A percentile compares a stretch with the other conserved stretches of the same genome.
phyloP scores from a whole-genome alignment of 331 rosid genomes.

The Quercus tomentella region DNA sequence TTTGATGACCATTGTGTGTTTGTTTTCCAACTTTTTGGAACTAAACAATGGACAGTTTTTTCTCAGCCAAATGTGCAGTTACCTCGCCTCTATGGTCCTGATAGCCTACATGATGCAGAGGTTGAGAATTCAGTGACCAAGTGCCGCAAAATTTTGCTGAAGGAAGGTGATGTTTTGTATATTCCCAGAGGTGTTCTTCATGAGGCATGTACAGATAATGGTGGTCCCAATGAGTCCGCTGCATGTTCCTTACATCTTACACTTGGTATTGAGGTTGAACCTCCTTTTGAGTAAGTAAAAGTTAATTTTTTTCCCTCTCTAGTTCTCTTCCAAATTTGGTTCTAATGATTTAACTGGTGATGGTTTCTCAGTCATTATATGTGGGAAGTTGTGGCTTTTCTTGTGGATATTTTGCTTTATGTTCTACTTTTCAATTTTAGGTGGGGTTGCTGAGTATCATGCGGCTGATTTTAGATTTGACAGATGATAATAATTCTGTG shows the following conservation, averaged over 20 bases:
- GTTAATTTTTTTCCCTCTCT: neutral
- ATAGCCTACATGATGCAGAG: conserved; percentile 30
- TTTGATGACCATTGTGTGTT: conserved; percentile 86
- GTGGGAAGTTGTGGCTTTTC: neutral
- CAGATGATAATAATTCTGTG: neutral
- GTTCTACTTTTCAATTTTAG: neutral
- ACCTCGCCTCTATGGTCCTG: conserved; percentile 71
- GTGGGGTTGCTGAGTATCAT: neutral
- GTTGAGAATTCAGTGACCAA: conserved; percentile 36
- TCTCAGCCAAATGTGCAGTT: conserved; percentile 41
- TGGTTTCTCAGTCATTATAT: neutral
- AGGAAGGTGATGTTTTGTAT: conserved; percentile 73
- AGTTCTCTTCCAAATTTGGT: conserved; percentile 2
- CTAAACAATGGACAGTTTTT: conserved; percentile 67
- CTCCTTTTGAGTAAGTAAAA: conserved; percentile 81
- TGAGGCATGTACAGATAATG: conserved; percentile 58
- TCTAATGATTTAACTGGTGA: conserved; percentile 8
- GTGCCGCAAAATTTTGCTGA: conserved; percentile 43
- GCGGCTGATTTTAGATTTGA: neutral
- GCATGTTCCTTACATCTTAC: conserved; percentile 75
- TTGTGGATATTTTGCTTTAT: neutral
- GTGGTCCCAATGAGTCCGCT: conserved; percentile 35
- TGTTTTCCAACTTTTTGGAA: conserved; percentile 80
- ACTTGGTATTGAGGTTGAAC: conserved; percentile 82
- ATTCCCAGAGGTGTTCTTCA: conserved; percentile 91